These are phyloP conservation scores for Trichocomaceae sp. DNA, from an alignment of 2,329 filamentous ascomycete genomes.

Conservation along the genomic window DNA sequence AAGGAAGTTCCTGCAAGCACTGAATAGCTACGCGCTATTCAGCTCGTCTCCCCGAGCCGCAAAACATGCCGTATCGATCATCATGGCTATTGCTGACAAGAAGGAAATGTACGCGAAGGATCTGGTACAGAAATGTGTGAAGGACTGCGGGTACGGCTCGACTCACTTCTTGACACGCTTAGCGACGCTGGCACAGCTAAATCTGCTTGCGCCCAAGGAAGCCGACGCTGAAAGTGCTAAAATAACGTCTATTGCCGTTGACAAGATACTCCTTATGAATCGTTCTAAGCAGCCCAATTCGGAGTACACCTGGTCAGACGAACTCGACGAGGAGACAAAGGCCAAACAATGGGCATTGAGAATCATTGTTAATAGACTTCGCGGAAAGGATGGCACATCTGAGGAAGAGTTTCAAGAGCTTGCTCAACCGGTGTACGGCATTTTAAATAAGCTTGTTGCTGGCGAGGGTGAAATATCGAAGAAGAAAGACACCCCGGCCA, in stretches of 20 bases:
- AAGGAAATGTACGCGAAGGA: constrained; percentile 83
- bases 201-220: constrained; percentile 65
- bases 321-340: constrained; percentile 72
- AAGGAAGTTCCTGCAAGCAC: constrained; percentile 69
- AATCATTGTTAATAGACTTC: constrained; percentile 77
- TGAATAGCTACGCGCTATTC: constrained; percentile 76
- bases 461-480: constrained; percentile 76
- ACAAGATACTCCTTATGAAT: constrained; percentile 65
- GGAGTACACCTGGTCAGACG: constrained; percentile 59
- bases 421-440: constrained; percentile 65
- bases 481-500: constrained; percentile 63
- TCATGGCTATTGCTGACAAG: constrained; percentile 68
- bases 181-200: constrained; percentile 56
- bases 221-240: constrained; percentile 66
- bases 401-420: constrained; percentile 42
- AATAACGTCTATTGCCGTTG: constrained; percentile 71
- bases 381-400: constrained; percentile 53
- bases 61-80: constrained; percentile 88
- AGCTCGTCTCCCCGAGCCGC: constrained; percentile 75
- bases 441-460: constrained; percentile 69
- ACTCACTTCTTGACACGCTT: constrained; percentile 62
- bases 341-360: constrained; percentile 80
- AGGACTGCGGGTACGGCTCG: constrained; percentile 65
- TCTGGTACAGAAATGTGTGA: constrained; percentile 67
- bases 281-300: constrained; percentile 51